These are phyloP conservation scores for Aegilops longissima DNA, from an alignment of 176 grass and related monocot genomes.

Conservation along the genomic window DNA sequence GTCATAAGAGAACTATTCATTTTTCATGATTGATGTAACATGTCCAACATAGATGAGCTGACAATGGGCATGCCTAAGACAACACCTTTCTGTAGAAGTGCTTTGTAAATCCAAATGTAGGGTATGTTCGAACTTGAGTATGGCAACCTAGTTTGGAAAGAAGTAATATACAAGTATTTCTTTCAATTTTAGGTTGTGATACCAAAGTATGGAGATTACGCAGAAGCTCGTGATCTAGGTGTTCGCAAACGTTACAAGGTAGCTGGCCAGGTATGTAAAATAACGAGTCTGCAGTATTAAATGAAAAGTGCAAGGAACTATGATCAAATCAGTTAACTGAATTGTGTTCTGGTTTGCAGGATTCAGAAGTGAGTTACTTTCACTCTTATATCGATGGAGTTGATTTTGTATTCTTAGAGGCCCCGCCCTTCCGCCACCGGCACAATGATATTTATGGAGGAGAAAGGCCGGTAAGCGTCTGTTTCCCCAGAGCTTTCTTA, in stretches of 20 bases:
- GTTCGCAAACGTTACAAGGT: constrained; percentile 67
- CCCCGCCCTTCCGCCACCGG: constrained; percentile 53
- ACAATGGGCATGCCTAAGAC: background rate
- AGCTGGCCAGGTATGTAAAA: constrained; percentile 65
- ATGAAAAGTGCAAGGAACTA: background rate
- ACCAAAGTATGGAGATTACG: constrained; percentile 83
- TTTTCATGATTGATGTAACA: constrained; percentile 16
- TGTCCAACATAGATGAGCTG: background rate
- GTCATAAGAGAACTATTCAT: background rate
- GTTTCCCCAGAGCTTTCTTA: background rate
- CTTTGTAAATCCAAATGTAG: background rate
- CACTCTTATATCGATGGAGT: constrained; percentile 92
- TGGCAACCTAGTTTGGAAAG: background rate
- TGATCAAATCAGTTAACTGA: background rate
- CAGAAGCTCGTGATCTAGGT: constrained; percentile 66
- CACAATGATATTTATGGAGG: constrained; percentile 91
- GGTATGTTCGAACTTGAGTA: background rate
- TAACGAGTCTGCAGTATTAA: background rate
- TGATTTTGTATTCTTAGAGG: constrained; percentile 90
- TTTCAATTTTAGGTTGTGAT: constrained; percentile 62
- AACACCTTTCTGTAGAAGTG: background rate
- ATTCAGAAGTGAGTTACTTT: constrained; percentile 84
- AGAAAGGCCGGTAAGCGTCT: constrained; percentile 47
- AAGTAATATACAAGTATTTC: background rate
- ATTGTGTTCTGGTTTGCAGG: constrained; percentile 40